Conservation (phyloP, 768 basidiomycete species). For the Lentinula sp. region DNA sequence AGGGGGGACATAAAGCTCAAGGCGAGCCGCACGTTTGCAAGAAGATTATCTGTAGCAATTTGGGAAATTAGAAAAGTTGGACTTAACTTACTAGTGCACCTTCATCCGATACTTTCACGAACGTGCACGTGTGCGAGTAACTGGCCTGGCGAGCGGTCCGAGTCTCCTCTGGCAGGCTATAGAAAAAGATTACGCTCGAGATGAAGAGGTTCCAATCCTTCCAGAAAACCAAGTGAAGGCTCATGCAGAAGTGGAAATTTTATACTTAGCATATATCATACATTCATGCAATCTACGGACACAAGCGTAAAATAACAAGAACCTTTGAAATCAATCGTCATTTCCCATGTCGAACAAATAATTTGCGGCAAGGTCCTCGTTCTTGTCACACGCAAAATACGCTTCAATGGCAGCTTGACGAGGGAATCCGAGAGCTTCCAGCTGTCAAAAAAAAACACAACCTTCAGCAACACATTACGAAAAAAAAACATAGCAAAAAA, state of each 20-base stretch:
- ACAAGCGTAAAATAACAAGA: conserved; percentile 5
- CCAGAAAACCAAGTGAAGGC: not conserved
- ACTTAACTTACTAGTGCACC: not conserved
- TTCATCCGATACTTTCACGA: not conserved
- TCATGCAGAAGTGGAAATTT: not conserved
- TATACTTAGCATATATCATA: conserved; percentile 6
- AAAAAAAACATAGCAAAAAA: not conserved
- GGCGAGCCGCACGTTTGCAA: not conserved
- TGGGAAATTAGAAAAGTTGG: not conserved
- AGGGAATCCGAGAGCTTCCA: conserved; percentile 84
- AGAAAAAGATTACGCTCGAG: not conserved
- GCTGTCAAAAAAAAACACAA: conserved; percentile 32
- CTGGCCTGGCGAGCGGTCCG: not conserved
- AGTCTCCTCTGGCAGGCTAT: not conserved
- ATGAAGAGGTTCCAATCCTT: not conserved
- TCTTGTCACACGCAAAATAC: conserved; percentile 92
- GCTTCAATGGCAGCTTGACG: conserved; percentile 81
- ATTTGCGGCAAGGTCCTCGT: conserved; percentile 95
- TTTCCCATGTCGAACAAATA: conserved; percentile 77
- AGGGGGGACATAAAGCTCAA: not conserved
- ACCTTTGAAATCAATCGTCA: conserved; percentile 31
- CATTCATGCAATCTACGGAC: not conserved
- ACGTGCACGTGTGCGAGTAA: not conserved
- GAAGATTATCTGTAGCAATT: not conserved
- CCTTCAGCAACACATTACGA: not conserved